Evolutionary conservation across 805 yeast genomes (phyloP).

Genomic region (Suhomyces xylopsoci): DNA sequence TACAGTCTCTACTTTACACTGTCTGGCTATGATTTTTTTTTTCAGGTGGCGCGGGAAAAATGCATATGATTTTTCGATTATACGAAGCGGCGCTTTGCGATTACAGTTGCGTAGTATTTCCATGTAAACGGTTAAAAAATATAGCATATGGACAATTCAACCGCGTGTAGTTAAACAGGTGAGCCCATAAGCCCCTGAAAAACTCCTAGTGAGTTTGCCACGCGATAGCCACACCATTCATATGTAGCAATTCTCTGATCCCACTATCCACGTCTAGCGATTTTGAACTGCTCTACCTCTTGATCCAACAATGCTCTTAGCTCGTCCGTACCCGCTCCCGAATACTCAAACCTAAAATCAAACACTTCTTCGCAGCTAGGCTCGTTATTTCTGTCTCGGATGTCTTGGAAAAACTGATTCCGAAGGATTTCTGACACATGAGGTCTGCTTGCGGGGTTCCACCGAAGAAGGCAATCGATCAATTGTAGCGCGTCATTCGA

Average conservation of each 20-base stretch:
- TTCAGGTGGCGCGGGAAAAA: background rate
- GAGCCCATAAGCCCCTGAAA: background rate
- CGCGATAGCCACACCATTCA: background rate
- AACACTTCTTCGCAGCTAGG: constrained; percentile 49
- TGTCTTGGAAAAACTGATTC: constrained; percentile 52
- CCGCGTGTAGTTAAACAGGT: background rate
- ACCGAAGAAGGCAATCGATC: constrained; percentile 52
- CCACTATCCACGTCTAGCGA: background rate
- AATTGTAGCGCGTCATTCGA: constrained; percentile 49
- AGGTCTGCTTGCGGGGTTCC: constrained; percentile 59
- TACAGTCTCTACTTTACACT: background rate
- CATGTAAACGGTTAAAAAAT: background rate
- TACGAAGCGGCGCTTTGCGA: background rate
- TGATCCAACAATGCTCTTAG: constrained; percentile 15
- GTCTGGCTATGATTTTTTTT: background rate
- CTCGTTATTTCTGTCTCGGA: constrained; percentile 58
- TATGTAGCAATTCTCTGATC: background rate
- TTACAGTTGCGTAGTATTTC: background rate
- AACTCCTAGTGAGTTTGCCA: background rate
- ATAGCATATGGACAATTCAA: background rate
- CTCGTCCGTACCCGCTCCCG: constrained; percentile 14
- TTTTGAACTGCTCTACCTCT: constrained; percentile 21
- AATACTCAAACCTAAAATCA: constrained; percentile 64
- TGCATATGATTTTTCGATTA: background rate
- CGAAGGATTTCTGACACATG: constrained; percentile 54